Base-by-base conservation (phyloP, 257 asterid genomes). In the Primulina eburnea region DNA sequence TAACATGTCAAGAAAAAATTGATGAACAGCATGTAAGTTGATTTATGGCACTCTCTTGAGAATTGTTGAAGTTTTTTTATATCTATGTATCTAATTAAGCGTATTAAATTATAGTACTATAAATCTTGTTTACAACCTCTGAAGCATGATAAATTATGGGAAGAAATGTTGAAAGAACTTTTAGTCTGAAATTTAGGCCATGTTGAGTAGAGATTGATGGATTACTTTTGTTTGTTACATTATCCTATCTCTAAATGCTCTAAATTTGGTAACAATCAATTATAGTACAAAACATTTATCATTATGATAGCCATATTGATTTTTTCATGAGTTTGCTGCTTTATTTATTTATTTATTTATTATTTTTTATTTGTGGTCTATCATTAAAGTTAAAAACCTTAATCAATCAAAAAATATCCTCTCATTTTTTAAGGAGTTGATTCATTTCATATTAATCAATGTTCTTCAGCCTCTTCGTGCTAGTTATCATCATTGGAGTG, bases 1-100 rank as follows among this genome's bases (percentile, higher is more conserved):
- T 92, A 8, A 71, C 73, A 65, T 85, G 92, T 75, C 96, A 94
- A 82, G 73, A 65, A 47, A 75, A 78, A 75, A 94, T 94, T 73
- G 91, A 94, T 78, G 72, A 75, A 75, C 80, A 78, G 17, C 82
- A 70, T 80, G 98, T 92, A 79, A 71, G 85, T 80, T 24, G 67
- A 37, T 67, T 76, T 47, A 71, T 60, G 43, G 20, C 53, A 12
- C 71, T 73, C 65, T 28, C 61, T 37, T 33, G 62, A 17, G 52
- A 52, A 40, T 10, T 55, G 53, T 26, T 60, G 17, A 16, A 30
- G 26, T 55, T 40, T 29, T 53, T 43, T 43, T 43, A 1, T 10
- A 10, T 12, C 0, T 11, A 10, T 43, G 53, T 43, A 12, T 43
- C 10, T 43, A 43, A 43, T 43, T n/a, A 21, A 43, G 53, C 17